Percentiles rank a stretch among this genome's conserved stretches.
phyloP scores from a whole-genome alignment of 2,329 filamentous ascomycete species.

The Magnaporthiopsis rhizophila region DNA sequence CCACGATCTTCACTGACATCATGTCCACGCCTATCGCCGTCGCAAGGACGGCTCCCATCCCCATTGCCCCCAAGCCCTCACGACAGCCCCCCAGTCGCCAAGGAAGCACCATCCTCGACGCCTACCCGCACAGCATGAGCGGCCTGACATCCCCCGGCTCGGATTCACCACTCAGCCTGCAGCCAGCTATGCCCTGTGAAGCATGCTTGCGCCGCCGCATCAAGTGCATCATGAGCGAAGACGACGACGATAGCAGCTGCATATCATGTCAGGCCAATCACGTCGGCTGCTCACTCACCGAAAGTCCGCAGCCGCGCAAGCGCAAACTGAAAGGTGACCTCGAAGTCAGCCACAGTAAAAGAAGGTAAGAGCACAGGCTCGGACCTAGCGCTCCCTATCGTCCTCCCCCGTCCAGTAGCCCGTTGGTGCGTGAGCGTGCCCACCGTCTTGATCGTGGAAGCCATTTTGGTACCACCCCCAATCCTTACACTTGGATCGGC shows the following conservation, averaged over 20 bases:
- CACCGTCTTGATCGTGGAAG: neutral
- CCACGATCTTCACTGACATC: conserved; percentile 18
- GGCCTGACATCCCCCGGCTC: conserved; percentile 45
- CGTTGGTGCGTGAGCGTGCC: neutral
- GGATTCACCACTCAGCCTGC: conserved; percentile 33
- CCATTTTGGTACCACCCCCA: neutral
- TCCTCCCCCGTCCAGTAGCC: neutral
- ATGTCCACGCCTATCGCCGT: conserved; percentile 48
- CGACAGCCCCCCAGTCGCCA: conserved; percentile 36
- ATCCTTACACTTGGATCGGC: neutral
- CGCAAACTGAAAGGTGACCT: conserved; percentile 64
- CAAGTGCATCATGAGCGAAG: conserved; percentile 67
- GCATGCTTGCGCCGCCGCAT: conserved; percentile 66
- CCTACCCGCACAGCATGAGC: conserved; percentile 41
- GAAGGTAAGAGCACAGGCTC: conserved; percentile 43
- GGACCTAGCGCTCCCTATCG: conserved; percentile 3
- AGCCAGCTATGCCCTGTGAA: conserved; percentile 54
- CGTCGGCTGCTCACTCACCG: conserved; percentile 70
- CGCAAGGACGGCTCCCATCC: conserved; percentile 55
- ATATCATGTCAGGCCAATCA: conserved; percentile 71
- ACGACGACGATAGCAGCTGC: conserved; percentile 58
- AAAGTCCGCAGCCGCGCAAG: conserved; percentile 71
- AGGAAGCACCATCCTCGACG: conserved; percentile 40
- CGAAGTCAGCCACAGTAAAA: conserved; percentile 56
- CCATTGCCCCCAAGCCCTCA: conserved; percentile 53